Conservation (phyloP, 306 rosid species). For the Amphicarpaea edgeworthii region DNA sequence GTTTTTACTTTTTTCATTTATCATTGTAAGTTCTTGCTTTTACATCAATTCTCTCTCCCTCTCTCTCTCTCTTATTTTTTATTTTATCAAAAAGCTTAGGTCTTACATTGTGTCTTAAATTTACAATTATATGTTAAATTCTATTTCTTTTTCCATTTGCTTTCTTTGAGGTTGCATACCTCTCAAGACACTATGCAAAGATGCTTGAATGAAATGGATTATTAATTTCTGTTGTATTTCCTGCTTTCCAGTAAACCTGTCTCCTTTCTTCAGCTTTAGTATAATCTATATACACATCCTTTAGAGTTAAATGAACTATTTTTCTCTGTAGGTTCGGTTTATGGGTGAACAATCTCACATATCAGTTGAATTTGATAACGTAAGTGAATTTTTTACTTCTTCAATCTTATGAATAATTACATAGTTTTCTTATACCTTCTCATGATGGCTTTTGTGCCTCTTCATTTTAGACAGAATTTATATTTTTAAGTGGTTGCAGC, state of each 20-base stretch:
- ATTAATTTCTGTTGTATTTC: constrained; percentile 22
- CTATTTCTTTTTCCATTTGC: background rate
- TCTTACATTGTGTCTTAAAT: constrained; percentile 9
- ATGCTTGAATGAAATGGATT: constrained; percentile 30
- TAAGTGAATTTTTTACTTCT: constrained; percentile 57
- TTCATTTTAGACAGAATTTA: background rate
- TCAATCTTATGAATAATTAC: constrained; percentile 22
- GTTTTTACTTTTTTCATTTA: background rate
- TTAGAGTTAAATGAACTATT: constrained; percentile 35
- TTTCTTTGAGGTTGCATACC: constrained; percentile 27
- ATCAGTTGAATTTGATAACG: constrained; percentile 84
- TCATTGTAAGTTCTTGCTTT: constrained; percentile 19
- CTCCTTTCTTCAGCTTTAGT: constrained; percentile 2
- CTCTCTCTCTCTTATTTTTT: background rate
- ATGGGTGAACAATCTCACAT: constrained; percentile 94
- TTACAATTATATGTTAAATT: background rate
- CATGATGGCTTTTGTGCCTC: constrained; percentile 26
- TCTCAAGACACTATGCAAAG: constrained; percentile 9
- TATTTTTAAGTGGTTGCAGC: constrained; percentile 11
- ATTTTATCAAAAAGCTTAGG: background rate
- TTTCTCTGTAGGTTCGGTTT: constrained; percentile 83
- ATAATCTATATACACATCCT: constrained; percentile 14
- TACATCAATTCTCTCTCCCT: constrained; percentile 4
- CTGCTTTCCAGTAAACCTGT: background rate
- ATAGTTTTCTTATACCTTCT: constrained; percentile 22